These are phyloP conservation scores for Gardenia jasminoides DNA, from an alignment of 257 asterid species.

Conservation along the genomic window DNA sequence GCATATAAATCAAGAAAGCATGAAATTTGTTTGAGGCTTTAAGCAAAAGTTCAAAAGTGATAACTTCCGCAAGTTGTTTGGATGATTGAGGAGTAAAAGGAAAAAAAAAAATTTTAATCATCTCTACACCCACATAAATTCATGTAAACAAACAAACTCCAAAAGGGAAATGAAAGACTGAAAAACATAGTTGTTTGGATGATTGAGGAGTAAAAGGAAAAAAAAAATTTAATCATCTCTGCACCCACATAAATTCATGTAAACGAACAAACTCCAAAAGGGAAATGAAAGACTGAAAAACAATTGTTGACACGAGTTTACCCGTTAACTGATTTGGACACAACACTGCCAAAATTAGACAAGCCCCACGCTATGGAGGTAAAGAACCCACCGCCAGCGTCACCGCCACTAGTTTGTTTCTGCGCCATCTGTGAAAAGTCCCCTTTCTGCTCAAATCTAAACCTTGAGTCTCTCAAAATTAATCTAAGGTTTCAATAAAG, in stretches of 20 bases:
- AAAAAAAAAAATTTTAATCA: too few species aligned
- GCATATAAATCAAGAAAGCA: conserved; percentile 4
- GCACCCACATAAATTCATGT: too few species aligned
- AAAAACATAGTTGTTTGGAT: too few species aligned
- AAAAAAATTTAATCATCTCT: too few species aligned
- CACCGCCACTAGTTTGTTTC: conserved; percentile 23
- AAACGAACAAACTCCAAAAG: background rate
- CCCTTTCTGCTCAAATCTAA: background rate
- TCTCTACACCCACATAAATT: too few species aligned
- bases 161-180: background rate
- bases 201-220: too few species aligned
- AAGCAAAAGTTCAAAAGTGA: background rate
- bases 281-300: background rate
- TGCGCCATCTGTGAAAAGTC: conserved; percentile 2
- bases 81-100: background rate
- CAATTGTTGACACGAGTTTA: conserved; percentile 19
- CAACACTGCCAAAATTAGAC: conserved; percentile 58
- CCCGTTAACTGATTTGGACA: conserved; percentile 81
- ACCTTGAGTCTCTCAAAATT: background rate
- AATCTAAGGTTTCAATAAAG: background rate
- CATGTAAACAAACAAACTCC: background rate
- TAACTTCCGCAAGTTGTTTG: background rate
- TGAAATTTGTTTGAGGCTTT: background rate
- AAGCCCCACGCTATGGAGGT: conserved; percentile 62
- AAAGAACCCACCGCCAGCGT: conserved; percentile 55